Percentiles rank a stretch among this genome's conserved stretches.
These are phyloP conservation scores for Bipolaris zeicola DNA, from an alignment of 2,329 filamentous ascomycete genomes.

Conservation along the genomic window DNA sequence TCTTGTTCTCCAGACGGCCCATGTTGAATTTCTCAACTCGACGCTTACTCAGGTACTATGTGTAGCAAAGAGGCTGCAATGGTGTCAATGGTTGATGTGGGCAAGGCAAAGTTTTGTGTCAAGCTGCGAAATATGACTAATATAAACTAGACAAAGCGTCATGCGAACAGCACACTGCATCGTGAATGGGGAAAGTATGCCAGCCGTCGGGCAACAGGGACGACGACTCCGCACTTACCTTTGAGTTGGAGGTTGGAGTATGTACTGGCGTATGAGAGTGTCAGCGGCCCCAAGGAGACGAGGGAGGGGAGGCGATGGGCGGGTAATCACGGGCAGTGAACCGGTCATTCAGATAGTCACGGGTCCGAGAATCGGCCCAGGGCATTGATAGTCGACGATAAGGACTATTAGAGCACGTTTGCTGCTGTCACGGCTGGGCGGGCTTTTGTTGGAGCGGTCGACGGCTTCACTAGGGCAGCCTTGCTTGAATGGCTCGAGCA, in stretches of 20 bases:
- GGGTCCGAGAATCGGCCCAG: slow-evolving; percentile 41
- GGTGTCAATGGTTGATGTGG: slow-evolving; percentile 17
- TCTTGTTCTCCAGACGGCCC: slow-evolving; percentile 66
- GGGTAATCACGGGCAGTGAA: slow-evolving; percentile 20
- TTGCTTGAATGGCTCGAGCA: slow-evolving; percentile 16
- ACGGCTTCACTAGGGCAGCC: slow-evolving; percentile 17
- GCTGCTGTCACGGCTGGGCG: slow-evolving; percentile 15
- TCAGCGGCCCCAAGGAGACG: slow-evolving; percentile 6
- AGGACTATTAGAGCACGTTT: slow-evolving; percentile 21
- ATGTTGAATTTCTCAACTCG: slow-evolving; percentile 41
- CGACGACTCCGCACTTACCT: slow-evolving; percentile 16
- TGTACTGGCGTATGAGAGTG: slow-evolving; percentile 7
- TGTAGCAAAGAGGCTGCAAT: slow-evolving; percentile 10
- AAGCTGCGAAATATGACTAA: slow-evolving; percentile 39
- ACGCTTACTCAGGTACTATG: slow-evolving; percentile 4
- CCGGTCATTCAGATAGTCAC: slow-evolving; percentile 12
- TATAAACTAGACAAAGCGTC: slow-evolving; percentile 28
- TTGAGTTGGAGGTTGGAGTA: slow-evolving; percentile 7
- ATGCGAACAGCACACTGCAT: slow-evolving; percentile 15
- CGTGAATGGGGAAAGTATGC: slow-evolving; percentile 24
- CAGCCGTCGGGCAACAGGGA: slow-evolving; percentile 7
- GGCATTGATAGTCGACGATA: slow-evolving; percentile 40
- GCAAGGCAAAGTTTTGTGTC: slow-evolving; percentile 30
- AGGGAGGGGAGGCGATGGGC: slow-evolving; percentile 10
- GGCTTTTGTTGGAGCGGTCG: slow-evolving; percentile 19